Base-by-base conservation (phyloP, 495 filamentous ascomycete genomes). In the Penicillium cinerascens region DNA sequence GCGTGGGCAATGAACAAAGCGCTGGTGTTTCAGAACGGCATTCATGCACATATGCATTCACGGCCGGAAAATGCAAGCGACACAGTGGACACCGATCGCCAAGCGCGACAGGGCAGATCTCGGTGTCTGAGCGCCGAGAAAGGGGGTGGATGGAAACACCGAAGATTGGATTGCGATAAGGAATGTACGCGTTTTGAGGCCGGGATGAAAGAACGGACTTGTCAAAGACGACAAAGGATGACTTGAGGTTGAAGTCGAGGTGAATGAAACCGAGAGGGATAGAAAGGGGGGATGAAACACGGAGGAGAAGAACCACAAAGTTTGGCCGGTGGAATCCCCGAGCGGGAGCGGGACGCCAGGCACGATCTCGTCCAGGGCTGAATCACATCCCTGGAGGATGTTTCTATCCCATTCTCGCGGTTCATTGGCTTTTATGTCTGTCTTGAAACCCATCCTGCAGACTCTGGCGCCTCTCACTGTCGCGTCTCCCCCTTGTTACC, bases 131-230 rank as follows among this genome's bases (percentile, higher is more conserved):
- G 55, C 47, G 61, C 58, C 52, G 58, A 62, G 55, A 59, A 60
- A 60, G 56, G 64, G 58, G 46, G 50, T 55, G 42, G 49, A 47
- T 54, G 38, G 17, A 51, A 44, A 51, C 7, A 22, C 40, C 47
- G 49, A 53, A 39, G 54, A 59, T 51, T 60, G 53, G 58, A n/a
- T n/a, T n/a, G n/a, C n/a, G n/a, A n/a, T n/a, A 63, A 63, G 38
- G 61, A 65, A 65, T 61, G 58, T 29, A 43, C 26, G 25, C 29
- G 44, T 44, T 35, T 35, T 35, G 10, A 51, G 41, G 52, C 43
- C 55, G 42, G 41, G 29, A 43, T 42, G 44, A 57, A 52, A 46
- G 56, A 56, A 38, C 38, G 57, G 52, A 51, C 49, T 61, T 46
- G 17, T 33, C 29, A 52, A 29, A 15, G 45, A 42, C 16, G 27